Conservation (phyloP, 2,329 filamentous ascomycete genomes). For the Hortaea werneckii region DNA sequence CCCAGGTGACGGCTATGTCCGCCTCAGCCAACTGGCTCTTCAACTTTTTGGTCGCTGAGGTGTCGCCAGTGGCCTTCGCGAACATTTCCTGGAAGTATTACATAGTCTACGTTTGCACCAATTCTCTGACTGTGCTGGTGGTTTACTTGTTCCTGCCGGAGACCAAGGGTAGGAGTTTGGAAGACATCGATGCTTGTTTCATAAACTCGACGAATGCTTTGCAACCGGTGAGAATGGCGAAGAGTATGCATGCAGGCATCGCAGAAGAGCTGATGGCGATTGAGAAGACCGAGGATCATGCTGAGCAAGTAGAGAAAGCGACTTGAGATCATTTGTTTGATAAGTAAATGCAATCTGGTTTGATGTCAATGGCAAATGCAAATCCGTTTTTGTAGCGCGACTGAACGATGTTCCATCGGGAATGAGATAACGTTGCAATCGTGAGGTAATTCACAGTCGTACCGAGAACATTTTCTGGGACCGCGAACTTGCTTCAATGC, state of each 20-base stretch:
- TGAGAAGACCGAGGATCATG: constrained; percentile 6
- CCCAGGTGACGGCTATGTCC: constrained; percentile 25
- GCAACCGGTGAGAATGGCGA: constrained; percentile 13
- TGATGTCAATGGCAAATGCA: too few relatives aligned
- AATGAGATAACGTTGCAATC: too few relatives aligned
- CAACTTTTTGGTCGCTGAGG: constrained; percentile 32
- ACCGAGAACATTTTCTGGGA: too few relatives aligned
- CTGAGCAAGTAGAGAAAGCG: neutral
- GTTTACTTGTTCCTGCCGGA: constrained; percentile 21
- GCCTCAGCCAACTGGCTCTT: constrained; percentile 51
- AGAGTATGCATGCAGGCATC: constrained; percentile 12
- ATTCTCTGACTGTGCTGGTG: constrained; percentile 40
- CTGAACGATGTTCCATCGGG: too few relatives aligned
- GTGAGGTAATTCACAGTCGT: too few relatives aligned
- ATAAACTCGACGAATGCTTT: constrained; percentile 11
- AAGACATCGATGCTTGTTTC: constrained; percentile 23
- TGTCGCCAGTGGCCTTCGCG: constrained; percentile 47
- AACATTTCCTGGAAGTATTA: constrained; percentile 35
- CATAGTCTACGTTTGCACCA: constrained; percentile 46
- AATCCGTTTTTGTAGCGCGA: too few relatives aligned
- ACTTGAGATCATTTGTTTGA: neutral
- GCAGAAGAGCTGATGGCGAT: constrained; percentile 9
- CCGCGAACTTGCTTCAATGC: too few relatives aligned
- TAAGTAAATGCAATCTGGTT: too few relatives aligned
- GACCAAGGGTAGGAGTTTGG: constrained; percentile 18